These are phyloP conservation scores for Kregervanrija delftensis DNA, from an alignment of 805 yeast genomes.

Conservation along the genomic window DNA sequence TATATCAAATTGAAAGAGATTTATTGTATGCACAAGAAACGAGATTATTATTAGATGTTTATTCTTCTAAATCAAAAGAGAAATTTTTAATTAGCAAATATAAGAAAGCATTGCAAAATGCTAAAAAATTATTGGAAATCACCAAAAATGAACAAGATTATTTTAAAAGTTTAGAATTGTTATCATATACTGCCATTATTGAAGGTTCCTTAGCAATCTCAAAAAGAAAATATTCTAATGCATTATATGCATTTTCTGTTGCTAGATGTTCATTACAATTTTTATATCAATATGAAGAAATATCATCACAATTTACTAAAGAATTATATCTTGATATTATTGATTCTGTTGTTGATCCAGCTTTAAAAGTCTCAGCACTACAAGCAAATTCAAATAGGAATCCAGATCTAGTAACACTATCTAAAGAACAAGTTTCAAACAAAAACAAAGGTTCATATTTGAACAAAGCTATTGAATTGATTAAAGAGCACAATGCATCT, in stretches of 20 bases:
- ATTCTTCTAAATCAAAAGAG: constrained; percentile 38
- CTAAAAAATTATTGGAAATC: constrained; percentile 36
- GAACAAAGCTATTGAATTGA: constrained; percentile 29
- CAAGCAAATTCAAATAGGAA: constrained; percentile 27
- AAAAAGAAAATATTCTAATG: constrained; percentile 48
- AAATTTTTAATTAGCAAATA: constrained; percentile 57
- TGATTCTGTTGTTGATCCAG: constrained; percentile 58
- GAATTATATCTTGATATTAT: constrained; percentile 48
- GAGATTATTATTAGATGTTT: constrained; percentile 46
- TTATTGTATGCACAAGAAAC: constrained; percentile 62
- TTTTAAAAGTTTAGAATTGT: constrained; percentile 25
- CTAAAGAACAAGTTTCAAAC: constrained; percentile 34
- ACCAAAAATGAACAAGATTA: constrained; percentile 33
- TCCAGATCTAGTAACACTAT: constrained; percentile 42
- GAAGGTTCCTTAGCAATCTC: constrained; percentile 38
- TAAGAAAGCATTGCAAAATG: constrained; percentile 49
- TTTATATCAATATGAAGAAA: constrained; percentile 30
- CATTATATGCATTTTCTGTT: constrained; percentile 47
- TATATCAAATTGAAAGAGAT: constrained; percentile 73
- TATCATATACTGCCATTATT: constrained; percentile 29
- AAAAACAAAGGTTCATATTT: constrained; percentile 31
- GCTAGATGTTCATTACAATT: constrained; percentile 58
- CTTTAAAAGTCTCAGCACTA: constrained; percentile 34
- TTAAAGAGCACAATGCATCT: constrained; percentile 29
- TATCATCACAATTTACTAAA: constrained; percentile 18